These are phyloP conservation scores for Furcasterigmium furcatum DNA, from an alignment of 2,329 filamentous ascomycete species.

Conservation along the genomic window DNA sequence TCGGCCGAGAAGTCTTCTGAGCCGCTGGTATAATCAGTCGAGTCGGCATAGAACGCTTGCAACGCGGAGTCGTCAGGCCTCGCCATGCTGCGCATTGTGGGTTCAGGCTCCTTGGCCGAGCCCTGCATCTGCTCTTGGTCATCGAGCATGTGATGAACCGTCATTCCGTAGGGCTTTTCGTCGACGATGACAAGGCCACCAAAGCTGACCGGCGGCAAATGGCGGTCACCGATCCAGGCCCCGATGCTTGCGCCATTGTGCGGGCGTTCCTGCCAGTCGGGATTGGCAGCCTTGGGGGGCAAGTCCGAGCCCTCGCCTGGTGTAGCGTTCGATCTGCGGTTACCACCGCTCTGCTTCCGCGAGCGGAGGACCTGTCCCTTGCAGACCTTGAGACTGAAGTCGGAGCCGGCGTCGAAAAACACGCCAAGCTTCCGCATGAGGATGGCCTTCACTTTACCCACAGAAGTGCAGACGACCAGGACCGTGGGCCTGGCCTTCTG, in stretches of 20 bases:
- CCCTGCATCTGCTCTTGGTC: slow-evolving; percentile 45
- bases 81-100: slow-evolving; percentile 33
- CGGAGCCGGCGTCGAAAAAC: slow-evolving; percentile 59
- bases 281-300: slow-evolving; percentile 55
- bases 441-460: slow-evolving; percentile 68
- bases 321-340: slow-evolving; percentile 20
- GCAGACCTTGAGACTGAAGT: slow-evolving; percentile 69
- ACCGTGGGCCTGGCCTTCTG: slow-evolving; percentile 69
- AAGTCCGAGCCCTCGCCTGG: slow-evolving; percentile 31
- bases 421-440: slow-evolving; percentile 65
- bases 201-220: slow-evolving; percentile 87
- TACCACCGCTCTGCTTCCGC: slow-evolving; percentile 37
- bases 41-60: slow-evolving; percentile 40
- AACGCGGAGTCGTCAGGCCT: slow-evolving; percentile 25
- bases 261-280: slow-evolving; percentile 74
- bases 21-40: slow-evolving; percentile 32
- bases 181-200: slow-evolving; percentile 86
- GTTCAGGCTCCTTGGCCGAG: slow-evolving; percentile 15
- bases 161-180: slow-evolving; percentile 85
- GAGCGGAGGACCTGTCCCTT: slow-evolving; percentile 65
- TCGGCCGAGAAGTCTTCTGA: slow-evolving; percentile 57
- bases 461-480: slow-evolving; percentile 73
- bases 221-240: slow-evolving; percentile 79
- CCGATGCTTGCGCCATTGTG: slow-evolving; percentile 89
- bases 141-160: slow-evolving; percentile 95